Evolutionary conservation across 176 grass and related monocot genomes (phyloP).

Genomic region (Zea mays): DNA sequence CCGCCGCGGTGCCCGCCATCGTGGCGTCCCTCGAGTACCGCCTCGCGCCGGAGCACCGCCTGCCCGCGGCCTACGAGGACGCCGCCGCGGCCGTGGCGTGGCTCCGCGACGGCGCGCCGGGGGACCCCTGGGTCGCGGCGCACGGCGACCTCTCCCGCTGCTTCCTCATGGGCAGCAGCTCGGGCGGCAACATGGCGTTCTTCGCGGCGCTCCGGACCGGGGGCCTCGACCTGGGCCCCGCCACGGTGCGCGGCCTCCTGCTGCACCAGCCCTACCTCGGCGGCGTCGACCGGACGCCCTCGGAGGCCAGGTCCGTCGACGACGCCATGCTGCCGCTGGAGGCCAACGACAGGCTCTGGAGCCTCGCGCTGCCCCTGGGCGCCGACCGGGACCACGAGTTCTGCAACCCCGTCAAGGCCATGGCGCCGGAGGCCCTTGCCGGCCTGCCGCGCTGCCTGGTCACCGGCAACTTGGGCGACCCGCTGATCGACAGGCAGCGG

Average conservation of each 20-base stretch:
- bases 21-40: constrained; percentile 76
- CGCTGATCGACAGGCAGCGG: constrained; percentile 67
- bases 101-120: constrained; percentile 36
- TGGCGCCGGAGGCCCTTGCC: neutral
- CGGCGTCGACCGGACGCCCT: constrained; percentile 63
- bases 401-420: constrained; percentile 51
- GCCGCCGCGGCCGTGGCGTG: constrained; percentile 61
- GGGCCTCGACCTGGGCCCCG: constrained; percentile 21
- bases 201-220: constrained; percentile 39
- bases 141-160: constrained; percentile 62
- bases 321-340: constrained; percentile 63
- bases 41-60: constrained; percentile 69
- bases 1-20: constrained; percentile 44
- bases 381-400: constrained; percentile 70
- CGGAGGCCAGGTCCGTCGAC: constrained; percentile 56
- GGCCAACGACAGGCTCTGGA: constrained; percentile 74
- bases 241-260: constrained; percentile 37
- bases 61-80: constrained; percentile 79
- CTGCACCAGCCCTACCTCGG: constrained; percentile 92
- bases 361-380: constrained; percentile 58
- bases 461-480: constrained; percentile 60
- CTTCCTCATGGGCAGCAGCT: constrained; percentile 87
- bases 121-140: constrained; percentile 48
- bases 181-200: constrained; percentile 85
- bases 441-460: constrained; percentile 56